Conservation (phyloP, 805 yeast genomes). For the Yarrowia osloensis region DNA sequence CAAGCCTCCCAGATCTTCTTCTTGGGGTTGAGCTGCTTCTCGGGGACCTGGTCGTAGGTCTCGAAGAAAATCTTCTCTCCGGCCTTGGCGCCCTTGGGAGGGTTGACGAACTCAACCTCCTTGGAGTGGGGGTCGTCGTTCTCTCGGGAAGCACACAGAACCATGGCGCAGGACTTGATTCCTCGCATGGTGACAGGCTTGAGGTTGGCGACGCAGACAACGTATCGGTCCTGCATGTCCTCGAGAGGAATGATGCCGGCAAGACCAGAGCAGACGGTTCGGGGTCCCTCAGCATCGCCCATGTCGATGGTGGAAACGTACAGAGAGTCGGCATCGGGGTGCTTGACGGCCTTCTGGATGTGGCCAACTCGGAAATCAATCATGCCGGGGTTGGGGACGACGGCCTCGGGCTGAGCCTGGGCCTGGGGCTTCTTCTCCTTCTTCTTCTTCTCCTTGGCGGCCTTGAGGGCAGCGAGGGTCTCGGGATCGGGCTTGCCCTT, state of each 20-base stretch:
- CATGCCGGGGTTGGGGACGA: slow-evolving; percentile 76
- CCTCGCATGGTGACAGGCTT: slow-evolving; percentile 99
- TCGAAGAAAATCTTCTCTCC: slow-evolving; percentile 97
- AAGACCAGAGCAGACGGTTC: slow-evolving; percentile 97
- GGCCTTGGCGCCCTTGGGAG: slow-evolving; percentile 88
- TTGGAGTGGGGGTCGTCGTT: slow-evolving; percentile 47
- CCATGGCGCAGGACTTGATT: slow-evolving; percentile 94
- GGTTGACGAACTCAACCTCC: slow-evolving; percentile 87
- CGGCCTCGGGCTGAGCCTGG: slow-evolving; percentile 51
- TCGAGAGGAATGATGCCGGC: slow-evolving; percentile 87
- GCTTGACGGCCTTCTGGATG: slow-evolving; percentile 94
- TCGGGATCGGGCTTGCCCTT: slow-evolving; percentile 56
- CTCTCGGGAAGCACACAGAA: slow-evolving; percentile 73
- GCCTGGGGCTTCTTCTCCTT: slow-evolving; percentile 56
- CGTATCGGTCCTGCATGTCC: slow-evolving; percentile 92
- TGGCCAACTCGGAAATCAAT: slow-evolving; percentile 94
- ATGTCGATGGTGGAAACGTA: slow-evolving; percentile 95
- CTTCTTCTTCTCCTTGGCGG: slow-evolving; percentile 41
- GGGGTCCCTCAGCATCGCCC: slow-evolving; percentile 96
- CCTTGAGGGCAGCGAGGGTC: slow-evolving; percentile 39
- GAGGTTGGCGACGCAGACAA: slow-evolving; percentile 89
- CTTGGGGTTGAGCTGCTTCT: slow-evolving; percentile 92
- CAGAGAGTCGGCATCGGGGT: slow-evolving; percentile 96
- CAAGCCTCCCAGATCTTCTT: slow-evolving; percentile 96
- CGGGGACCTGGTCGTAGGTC: slow-evolving; percentile 85